Evolutionary conservation across 169 alveolate genomes (phyloP).

Genomic region (Theileria parva): DNA sequence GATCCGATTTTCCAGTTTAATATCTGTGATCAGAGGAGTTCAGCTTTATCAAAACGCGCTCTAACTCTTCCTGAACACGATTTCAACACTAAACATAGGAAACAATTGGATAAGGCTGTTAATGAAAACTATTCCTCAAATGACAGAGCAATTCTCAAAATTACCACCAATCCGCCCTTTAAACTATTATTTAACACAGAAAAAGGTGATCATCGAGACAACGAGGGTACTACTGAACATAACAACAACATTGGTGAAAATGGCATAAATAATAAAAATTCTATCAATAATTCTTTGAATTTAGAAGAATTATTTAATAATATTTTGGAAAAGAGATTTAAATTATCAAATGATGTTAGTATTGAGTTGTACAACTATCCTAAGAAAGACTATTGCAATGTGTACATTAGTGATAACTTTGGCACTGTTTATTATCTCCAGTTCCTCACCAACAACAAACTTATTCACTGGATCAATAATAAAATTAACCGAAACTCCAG

Average conservation of each 20-base stretch:
- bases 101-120: slow-evolving; percentile 22
- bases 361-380: background rate
- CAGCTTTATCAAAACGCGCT: slow-evolving; percentile 28
- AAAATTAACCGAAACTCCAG: slow-evolving; percentile 21
- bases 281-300: background rate
- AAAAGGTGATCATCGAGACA: background rate
- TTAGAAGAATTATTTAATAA: background rate
- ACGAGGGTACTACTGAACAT: background rate
- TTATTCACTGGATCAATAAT: slow-evolving; percentile 36
- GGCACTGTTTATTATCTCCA: slow-evolving; percentile 68
- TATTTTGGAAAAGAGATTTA: background rate
- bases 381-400: slow-evolving; percentile 51
- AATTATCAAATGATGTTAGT: slow-evolving; percentile 12
- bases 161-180: slow-evolving; percentile 33
- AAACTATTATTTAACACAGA: background rate
- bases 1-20: slow-evolving; percentile 72
- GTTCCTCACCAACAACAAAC: slow-evolving; percentile 67
- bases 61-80: slow-evolving; percentile 26
- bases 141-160: slow-evolving; percentile 29
- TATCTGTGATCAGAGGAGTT: slow-evolving; percentile 60
- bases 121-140: slow-evolving; percentile 23
- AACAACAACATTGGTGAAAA: background rate
- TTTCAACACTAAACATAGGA: slow-evolving; percentile 39
- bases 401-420: slow-evolving; percentile 69
- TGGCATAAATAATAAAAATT: background rate